phyloP scores from a whole-genome alignment of 1,139 yeast genomes.

The Yamadazyma dushanensis region DNA sequence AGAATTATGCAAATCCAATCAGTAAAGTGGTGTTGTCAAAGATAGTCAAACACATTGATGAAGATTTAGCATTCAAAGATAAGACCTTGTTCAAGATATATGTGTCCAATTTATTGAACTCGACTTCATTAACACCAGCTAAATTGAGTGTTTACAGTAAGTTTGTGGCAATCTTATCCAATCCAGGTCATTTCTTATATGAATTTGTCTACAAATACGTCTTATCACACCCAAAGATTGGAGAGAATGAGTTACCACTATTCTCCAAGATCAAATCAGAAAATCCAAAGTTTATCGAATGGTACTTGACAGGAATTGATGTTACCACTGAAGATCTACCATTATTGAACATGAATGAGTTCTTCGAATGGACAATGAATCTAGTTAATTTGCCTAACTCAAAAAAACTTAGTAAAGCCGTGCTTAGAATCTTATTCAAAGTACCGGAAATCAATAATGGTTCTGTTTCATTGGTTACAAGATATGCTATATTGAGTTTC shows the following conservation, averaged over 20 bases:
- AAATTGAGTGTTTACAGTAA: constrained; percentile 41
- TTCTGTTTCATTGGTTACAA: constrained; percentile 57
- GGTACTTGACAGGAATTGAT: constrained; percentile 11
- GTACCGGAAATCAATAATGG: constrained; percentile 62
- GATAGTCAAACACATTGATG: constrained; percentile 36
- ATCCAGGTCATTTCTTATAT: constrained; percentile 72
- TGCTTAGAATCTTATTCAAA: constrained; percentile 45
- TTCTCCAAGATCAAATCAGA: constrained; percentile 22
- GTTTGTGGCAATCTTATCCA: constrained; percentile 55
- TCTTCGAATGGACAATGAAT: constrained; percentile 65
- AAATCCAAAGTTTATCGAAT: constrained; percentile 13
- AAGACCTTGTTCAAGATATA: constrained; percentile 56
- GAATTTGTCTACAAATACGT: constrained; percentile 67
- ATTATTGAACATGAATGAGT: constrained; percentile 14
- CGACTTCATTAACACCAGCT: constrained; percentile 33
- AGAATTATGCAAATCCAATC: constrained; percentile 40
- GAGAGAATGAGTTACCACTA: constrained; percentile 64
- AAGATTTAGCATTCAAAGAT: constrained; percentile 51
- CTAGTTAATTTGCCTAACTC: constrained; percentile 41
- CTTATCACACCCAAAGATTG: constrained; percentile 55
- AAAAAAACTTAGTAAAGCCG: constrained; percentile 31
- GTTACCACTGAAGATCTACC: constrained; percentile 10
- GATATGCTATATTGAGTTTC: constrained; percentile 57
- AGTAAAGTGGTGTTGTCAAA: constrained; percentile 42
- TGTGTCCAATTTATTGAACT: constrained; percentile 59